Percentiles rank a stretch among this genome's conserved stretches.
phyloP scores from a whole-genome alignment of 768 basidiomycete genomes.

The Gyrodon lividus region DNA sequence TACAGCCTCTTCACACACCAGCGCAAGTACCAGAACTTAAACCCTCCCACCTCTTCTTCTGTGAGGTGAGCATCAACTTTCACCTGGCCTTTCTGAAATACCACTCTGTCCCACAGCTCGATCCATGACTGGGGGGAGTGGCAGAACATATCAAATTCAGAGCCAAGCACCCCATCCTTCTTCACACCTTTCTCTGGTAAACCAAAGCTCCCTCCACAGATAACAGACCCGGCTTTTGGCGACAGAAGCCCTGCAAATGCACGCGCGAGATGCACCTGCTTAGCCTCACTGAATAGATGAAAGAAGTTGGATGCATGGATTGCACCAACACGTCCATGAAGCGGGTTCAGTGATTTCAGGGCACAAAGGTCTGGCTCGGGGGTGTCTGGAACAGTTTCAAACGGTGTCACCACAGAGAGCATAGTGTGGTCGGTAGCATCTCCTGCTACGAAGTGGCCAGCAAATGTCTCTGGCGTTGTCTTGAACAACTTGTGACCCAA shows the following conservation, averaged over 20 bases:
- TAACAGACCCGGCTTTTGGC: conserved; percentile 20
- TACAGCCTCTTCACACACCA: not conserved
- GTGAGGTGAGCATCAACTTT: conserved; percentile 26
- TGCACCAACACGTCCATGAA: conserved; percentile 44
- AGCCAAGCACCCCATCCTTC: not conserved
- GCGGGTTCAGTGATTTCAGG: conserved; percentile 41
- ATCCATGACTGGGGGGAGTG: conserved; percentile 17
- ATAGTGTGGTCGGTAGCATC: conserved; percentile 47
- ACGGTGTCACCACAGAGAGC: conserved; percentile 34
- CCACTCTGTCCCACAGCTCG: conserved; percentile 17
- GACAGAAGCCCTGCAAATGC: conserved; percentile 21
- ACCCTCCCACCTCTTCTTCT: not conserved
- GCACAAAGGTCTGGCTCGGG: conserved; percentile 25
- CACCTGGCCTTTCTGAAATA: conserved; percentile 34
- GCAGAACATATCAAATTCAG: conserved; percentile 1
- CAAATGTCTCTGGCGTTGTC: conserved; percentile 48
- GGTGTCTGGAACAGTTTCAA: conserved; percentile 18
- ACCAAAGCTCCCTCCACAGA: conserved; percentile 22
- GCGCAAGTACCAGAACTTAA: not conserved
- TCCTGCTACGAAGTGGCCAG: conserved; percentile 51
- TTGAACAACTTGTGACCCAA: conserved; percentile 58
- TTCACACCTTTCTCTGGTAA: conserved; percentile 8
- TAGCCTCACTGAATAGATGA: conserved; percentile 22
- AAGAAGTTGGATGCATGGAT: conserved; percentile 50
- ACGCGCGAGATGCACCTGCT: conserved; percentile 18